A percentile compares a stretch with the other conserved stretches of the same genome.
Evolutionary conservation across 2,329 filamentous ascomycete genomes (phyloP).

Genomic region (Ceratocystis alfenasii): DNA sequence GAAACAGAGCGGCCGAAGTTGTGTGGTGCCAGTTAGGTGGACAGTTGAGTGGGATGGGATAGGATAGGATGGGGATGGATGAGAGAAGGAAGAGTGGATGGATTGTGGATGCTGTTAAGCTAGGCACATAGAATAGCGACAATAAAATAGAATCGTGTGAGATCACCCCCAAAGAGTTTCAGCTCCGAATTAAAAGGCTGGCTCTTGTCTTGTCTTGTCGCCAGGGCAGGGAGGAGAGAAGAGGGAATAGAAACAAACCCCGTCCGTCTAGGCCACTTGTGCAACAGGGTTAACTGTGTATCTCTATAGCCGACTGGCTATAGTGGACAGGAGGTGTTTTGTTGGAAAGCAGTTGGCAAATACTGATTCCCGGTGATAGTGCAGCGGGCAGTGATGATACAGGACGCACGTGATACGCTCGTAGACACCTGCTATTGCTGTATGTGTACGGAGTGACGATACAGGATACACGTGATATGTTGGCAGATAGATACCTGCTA

Average conservation of each 20-base stretch:
- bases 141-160: not conserved
- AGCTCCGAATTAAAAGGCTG: constrained; percentile 13
- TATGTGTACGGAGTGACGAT: too few relatives aligned
- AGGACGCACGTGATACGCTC: too few relatives aligned
- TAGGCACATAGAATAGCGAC: not conserved
- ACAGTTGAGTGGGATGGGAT: not conserved
- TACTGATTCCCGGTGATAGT: too few relatives aligned
- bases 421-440: too few relatives aligned
- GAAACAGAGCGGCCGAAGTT: not conserved
- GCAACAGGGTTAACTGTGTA: not conserved
- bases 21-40: not conserved
- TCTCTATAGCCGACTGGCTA: too few relatives aligned
- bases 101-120: not conserved
- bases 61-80: not conserved
- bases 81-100: not conserved
- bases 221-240: not conserved
- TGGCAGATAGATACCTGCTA: too few relatives aligned
- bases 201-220: not conserved
- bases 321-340: too few relatives aligned
- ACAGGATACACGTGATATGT: too few relatives aligned
- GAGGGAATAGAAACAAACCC: not conserved
- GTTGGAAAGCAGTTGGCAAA: too few relatives aligned
- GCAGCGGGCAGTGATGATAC: too few relatives aligned
- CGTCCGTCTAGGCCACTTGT: not conserved
- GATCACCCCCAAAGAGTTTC: constrained; percentile 12